Evolutionary conservation across 1,139 yeast species (phyloP), one percentile per base, ranked within the genome.

Genomic region (Diutina pseudorugosa): DNA sequence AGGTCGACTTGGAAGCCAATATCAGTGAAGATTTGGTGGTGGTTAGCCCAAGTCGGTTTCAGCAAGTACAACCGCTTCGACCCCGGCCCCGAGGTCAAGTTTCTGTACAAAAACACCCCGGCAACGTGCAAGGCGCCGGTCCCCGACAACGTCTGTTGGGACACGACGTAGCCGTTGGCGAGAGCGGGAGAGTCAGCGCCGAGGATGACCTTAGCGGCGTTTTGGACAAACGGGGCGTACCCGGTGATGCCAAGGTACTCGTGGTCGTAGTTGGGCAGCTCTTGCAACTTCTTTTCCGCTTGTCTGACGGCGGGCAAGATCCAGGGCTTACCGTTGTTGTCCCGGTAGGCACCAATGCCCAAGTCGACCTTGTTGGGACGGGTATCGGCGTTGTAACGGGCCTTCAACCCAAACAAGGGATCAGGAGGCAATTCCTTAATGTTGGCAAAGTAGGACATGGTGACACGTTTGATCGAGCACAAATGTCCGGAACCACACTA

Each of bases 301-400:
- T 73, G 70, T 58, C 72, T 79, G 16, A 93, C 98, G 11, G 95
- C 82, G 7, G 96, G 95, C 52, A 93, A 75, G 53, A 93, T 90
- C 89, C 93, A 91, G 52, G 98, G 97, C 69, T 89, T 86, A 53
- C 97, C 98, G 59, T 72, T 69, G 67, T 89, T 85, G 67, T 91
- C 97, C 69, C 98, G 82, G 76, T 93, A 93, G 51, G 98, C 98
- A 58, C 98, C 98, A 56, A 91, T 91, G 53, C 97, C 97, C 58
- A 89, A 75, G 68, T 90, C 96, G 58, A 91, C 89, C 73, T 91
- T 93, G 56, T 78, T 75, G 5, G 74, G 33, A 55, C 89, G 72
- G 12, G 80, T 61, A 62, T 91, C 96, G 45, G 79, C 77, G 55
- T 71, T 70, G 70, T 71, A 86, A 62, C 90, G 74, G 50, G 89